Evolutionary conservation across 805 yeast species (phyloP).

Genomic region (Candida namnaoensis): DNA sequence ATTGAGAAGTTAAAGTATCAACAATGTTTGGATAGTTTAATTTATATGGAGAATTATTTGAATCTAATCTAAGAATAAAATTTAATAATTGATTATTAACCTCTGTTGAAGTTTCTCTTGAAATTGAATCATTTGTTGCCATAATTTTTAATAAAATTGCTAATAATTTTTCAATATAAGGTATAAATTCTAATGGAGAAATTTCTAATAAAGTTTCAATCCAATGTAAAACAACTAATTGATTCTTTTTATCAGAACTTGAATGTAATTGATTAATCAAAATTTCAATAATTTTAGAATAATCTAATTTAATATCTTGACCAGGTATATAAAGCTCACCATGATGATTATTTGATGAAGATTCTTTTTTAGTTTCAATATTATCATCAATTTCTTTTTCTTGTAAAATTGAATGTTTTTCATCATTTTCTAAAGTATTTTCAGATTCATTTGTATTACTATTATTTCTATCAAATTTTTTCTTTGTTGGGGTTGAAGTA

Average conservation of each 20-base stretch:
- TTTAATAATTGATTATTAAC: constrained; percentile 52
- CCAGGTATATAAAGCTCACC: constrained; percentile 61
- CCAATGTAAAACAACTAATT: constrained; percentile 78
- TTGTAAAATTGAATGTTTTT: no score
- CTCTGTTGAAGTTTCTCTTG: constrained; percentile 43
- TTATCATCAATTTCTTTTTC: no score
- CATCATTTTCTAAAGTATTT: background rate
- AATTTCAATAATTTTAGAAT: constrained; percentile 71
- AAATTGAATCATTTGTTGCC: constrained; percentile 40
- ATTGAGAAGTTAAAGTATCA: constrained; percentile 63
- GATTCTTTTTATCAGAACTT: constrained; percentile 61
- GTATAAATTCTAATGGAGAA: constrained; percentile 67
- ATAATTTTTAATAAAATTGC: constrained; percentile 58
- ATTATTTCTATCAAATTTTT: constrained; percentile 1
- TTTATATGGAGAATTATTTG: constrained; percentile 2
- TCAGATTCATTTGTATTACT: background rate
- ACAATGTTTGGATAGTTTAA: constrained; percentile 54
- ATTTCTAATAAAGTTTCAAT: constrained; percentile 61
- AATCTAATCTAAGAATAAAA: constrained; percentile 24
- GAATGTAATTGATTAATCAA: constrained; percentile 73
- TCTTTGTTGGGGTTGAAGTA: constrained; percentile 17
- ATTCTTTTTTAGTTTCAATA: background rate
- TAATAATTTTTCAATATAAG: constrained; percentile 67
- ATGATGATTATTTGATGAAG: constrained; percentile 17
- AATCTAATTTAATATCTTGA: constrained; percentile 78